Base-by-base conservation (phyloP, 2,329 filamentous ascomycete genomes). In the Cordyceps tenuipes region DNA sequence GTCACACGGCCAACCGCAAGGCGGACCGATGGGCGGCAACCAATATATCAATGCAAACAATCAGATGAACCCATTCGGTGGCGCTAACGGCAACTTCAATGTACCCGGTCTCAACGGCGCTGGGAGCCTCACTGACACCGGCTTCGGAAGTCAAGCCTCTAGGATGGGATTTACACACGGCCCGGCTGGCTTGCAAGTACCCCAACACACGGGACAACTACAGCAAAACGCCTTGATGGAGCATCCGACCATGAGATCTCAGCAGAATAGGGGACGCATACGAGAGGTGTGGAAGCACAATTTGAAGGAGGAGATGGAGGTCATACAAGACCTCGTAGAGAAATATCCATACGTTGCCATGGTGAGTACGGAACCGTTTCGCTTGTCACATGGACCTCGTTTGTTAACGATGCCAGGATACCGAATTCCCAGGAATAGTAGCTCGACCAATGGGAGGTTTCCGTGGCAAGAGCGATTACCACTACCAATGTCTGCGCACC, bases 381-480 rank as follows among this genome's bases (percentile, higher is more conserved):
- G 12, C 17, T 36, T 51, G 12, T 17, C 13, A 7, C 15, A 23
- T 8, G 3, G 29, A 36, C 4, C 4, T 2, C 26, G 1, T 39
- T 19, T 61, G 56, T 70, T 55, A n/a, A 60, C 36, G n/a, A 46
- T 19, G 23, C 12, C 46, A 96, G 92, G 94, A 99, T 72, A 97
- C 94, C 26, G 93, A 97, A 72, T 99, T 99, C 68, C 94, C 94
- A n/a, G 94, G 94, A 61, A 91, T 99, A 57, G 93, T 99, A 57
- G 91, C 93, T 29, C 85, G 94, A 66, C 94, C 94, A 2, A 97
- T 99, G 81, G 94, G 94, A 53, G 86, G 88, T 60, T 99, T 99
- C 73, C 85, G 89, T 62, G 94, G 90, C 62, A 97, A 97, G 77
- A 94, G 91, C 65, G 93, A 97, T 68, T 99, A 99, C 71, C 94